phyloP scores from a whole-genome alignment of 2,329 filamentous ascomycete genomes.

The Fusarium mundagurra region DNA sequence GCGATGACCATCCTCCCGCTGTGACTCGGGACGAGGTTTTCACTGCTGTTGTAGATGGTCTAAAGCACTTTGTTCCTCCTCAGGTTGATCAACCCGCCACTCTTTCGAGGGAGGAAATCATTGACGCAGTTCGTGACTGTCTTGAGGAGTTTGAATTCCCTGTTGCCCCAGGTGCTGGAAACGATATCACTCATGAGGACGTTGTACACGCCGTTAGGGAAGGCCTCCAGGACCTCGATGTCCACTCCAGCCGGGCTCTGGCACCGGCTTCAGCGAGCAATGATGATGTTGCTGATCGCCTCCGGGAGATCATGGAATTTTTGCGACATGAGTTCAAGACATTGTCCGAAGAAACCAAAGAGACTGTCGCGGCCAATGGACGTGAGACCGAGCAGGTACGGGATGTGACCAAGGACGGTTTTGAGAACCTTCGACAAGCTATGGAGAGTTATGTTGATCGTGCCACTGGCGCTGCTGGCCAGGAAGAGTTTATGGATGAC shows the following conservation, averaged over 20 bases:
- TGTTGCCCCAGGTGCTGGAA: constrained; percentile 64
- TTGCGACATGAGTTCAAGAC: constrained; percentile 69
- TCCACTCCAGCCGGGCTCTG: constrained; percentile 53
- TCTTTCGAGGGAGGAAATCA: constrained; percentile 83
- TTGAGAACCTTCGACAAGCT: constrained; percentile 81
- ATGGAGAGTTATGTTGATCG: constrained; percentile 85
- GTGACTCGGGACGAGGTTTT: constrained; percentile 87
- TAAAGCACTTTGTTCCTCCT: constrained; percentile 83
- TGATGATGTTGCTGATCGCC: constrained; percentile 62
- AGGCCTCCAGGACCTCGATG: constrained; percentile 63
- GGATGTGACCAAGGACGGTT: constrained; percentile 86
- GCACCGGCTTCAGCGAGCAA: constrained; percentile 53
- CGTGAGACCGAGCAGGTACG: constrained; percentile 89
- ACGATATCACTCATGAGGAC: constrained; percentile 66
- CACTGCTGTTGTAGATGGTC: constrained; percentile 83
- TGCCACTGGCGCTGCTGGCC: constrained; percentile 72
- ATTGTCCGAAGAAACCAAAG: constrained; percentile 73
- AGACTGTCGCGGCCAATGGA: constrained; percentile 81
- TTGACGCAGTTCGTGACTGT: constrained; percentile 85
- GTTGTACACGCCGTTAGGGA: constrained; percentile 72
- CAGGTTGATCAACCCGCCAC: constrained; percentile 73
- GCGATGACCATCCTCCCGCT: constrained; percentile 62
- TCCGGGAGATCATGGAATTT: constrained; percentile 72
- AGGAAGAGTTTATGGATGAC: constrained; percentile 81
- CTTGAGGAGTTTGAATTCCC: constrained; percentile 86